phyloP scores from a whole-genome alignment of 257 asterid genomes.

The Nemophila menziesii region DNA sequence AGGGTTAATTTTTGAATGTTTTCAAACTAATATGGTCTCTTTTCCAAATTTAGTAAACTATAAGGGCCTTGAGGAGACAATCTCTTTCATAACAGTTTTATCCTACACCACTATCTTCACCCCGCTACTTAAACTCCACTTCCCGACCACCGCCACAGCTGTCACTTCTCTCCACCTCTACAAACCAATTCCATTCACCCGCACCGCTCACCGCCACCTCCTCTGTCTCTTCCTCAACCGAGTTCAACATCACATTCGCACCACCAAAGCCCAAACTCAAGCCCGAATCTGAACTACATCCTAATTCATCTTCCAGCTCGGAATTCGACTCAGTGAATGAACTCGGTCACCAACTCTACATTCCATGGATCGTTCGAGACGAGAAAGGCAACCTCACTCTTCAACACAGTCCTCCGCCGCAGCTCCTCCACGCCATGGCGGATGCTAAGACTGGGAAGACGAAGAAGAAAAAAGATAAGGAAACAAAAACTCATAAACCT shows the following conservation, averaged over 20 bases:
- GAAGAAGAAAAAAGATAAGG: constrained; percentile 42
- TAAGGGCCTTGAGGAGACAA: too few species aligned
- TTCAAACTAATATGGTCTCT: too few species aligned
- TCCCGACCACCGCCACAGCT: constrained; percentile 48
- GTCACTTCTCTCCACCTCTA: constrained; percentile 40
- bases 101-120: too few species aligned
- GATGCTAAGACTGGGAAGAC: constrained; percentile 37
- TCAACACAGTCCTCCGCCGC: constrained; percentile 42
- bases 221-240: constrained; percentile 31
- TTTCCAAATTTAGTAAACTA: too few species aligned
- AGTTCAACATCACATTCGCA: constrained; percentile 63
- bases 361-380: constrained; percentile 70
- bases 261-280: constrained; percentile 28
- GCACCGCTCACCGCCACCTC: constrained; percentile 38
- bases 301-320: constrained; percentile 15
- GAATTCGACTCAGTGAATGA: constrained; percentile 18
- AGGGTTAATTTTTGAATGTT: too few species aligned
- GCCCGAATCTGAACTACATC: constrained; percentile 12
- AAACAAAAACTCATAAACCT: constrained; percentile 19
- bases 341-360: constrained; percentile 29
- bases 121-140: too few species aligned
- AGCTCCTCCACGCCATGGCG: constrained; percentile 41
- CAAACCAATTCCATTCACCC: constrained; percentile 17
- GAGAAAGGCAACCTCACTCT: constrained; percentile 50
- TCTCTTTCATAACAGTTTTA: too few species aligned